phyloP scores from a whole-genome alignment of 2,329 filamentous ascomycete genomes.

The Exophiala alcalophila region DNA sequence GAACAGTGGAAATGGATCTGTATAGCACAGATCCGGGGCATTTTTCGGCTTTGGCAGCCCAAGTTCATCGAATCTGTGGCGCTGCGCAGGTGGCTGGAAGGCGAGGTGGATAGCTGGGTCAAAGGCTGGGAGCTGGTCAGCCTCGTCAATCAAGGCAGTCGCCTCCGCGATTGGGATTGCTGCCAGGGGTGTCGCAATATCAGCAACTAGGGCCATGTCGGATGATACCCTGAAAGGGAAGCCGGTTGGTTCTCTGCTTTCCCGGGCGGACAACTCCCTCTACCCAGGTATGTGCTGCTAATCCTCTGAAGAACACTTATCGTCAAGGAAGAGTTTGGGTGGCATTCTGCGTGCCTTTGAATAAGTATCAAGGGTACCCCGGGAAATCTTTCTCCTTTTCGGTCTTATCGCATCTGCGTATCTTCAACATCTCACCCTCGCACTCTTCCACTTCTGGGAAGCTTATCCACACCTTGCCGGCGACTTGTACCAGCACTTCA shows the following conservation, averaged over 20 bases:
- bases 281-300: background rate
- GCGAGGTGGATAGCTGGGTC: constrained; percentile 7
- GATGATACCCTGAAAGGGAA: background rate
- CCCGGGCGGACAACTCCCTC: background rate
- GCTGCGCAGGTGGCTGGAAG: constrained; percentile 2
- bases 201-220: constrained; percentile 1
- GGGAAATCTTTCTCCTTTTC: background rate
- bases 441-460: constrained; percentile 1
- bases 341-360: background rate
- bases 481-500: background rate
- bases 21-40: constrained; percentile 30
- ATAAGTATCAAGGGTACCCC: background rate
- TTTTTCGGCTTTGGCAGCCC: constrained; percentile 4
- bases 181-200: background rate
- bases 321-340: background rate
- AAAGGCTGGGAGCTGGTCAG: constrained; percentile 1
- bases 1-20: constrained; percentile 62
- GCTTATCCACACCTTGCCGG: background rate
- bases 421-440: background rate
- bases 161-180: background rate
- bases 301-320: background rate
- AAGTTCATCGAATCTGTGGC: constrained; percentile 2
- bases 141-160: background rate
- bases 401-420: background rate
- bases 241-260: background rate